A percentile compares a stretch with the other conserved stretches of the same genome.
phyloP scores from a whole-genome alignment of 2,329 filamentous ascomycete genomes.

The Aspergillus sojae region DNA sequence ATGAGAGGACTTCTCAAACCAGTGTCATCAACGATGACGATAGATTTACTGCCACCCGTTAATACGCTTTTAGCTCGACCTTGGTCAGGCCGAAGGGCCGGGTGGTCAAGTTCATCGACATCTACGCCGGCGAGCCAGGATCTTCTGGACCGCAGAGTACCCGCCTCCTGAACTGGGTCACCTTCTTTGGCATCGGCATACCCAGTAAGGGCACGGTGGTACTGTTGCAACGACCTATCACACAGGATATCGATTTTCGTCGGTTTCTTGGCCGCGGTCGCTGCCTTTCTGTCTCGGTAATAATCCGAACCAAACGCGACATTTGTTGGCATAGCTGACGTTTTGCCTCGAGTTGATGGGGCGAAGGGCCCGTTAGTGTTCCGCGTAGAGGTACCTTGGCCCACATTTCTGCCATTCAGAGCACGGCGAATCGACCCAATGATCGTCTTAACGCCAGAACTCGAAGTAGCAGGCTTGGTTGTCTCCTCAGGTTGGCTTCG shows the following conservation, averaged over 20 bases:
- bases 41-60: slow-evolving; percentile 83
- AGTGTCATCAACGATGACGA: slow-evolving; percentile 78
- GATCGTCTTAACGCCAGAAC: slow-evolving; percentile 79
- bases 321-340: slow-evolving; percentile 47
- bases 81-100: slow-evolving; percentile 14
- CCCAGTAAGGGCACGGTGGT: slow-evolving; percentile 67
- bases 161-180: slow-evolving; percentile 6
- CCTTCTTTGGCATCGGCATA: slow-evolving; percentile 15
- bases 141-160: slow-evolving; percentile 1
- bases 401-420: slow-evolving; percentile 63
- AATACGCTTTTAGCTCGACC: slow-evolving; percentile 56
- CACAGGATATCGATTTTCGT: slow-evolving; percentile 80
- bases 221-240: slow-evolving; percentile 76
- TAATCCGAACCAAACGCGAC: slow-evolving; percentile 49
- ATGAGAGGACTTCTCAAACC: slow-evolving; percentile 42
- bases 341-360: slow-evolving; percentile 40
- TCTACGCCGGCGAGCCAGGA: slow-evolving; percentile 6
- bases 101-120: not conserved
- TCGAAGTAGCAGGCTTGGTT: slow-evolving; percentile 30
- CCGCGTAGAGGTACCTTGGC: slow-evolving; percentile 34
- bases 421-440: slow-evolving; percentile 84
- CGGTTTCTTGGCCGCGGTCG: slow-evolving; percentile 47
- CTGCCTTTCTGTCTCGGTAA: slow-evolving; percentile 44
- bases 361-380: slow-evolving; percentile 37
- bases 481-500: slow-evolving; percentile 34